phyloP scores from a whole-genome alignment of 495 filamentous ascomycete species.

The Penicillium coffeae region DNA sequence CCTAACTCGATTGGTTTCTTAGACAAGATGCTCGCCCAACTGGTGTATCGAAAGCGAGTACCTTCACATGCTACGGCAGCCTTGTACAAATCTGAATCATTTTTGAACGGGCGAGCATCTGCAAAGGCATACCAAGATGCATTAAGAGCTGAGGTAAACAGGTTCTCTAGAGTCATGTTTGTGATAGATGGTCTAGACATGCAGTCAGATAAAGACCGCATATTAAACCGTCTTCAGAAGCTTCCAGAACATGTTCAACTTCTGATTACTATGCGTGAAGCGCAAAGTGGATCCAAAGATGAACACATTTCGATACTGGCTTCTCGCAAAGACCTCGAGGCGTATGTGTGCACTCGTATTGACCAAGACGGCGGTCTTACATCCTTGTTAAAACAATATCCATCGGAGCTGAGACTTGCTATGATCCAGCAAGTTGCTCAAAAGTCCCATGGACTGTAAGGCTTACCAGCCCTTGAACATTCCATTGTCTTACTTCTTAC shows the following conservation, averaged over 20 bases:
- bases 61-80: conserved; percentile 19
- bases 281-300: conserved; percentile 2
- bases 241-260: conserved; percentile 34
- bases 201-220: conserved; percentile 26
- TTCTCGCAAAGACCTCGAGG: conserved; percentile 14
- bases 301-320: conserved; percentile 13
- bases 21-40: conserved; percentile 27
- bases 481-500: background rate
- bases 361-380: conserved; percentile 8
- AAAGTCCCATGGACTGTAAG: conserved; percentile 30
- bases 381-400: conserved; percentile 8
- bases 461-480: background rate
- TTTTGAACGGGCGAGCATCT: conserved; percentile 19
- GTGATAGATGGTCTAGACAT: conserved; percentile 32
- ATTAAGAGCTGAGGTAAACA: conserved; percentile 31
- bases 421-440: conserved; percentile 16
- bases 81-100: conserved; percentile 22
- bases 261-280: conserved; percentile 30
- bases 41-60: conserved; percentile 28
- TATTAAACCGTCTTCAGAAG: conserved; percentile 31
- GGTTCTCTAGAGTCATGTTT: conserved; percentile 30
- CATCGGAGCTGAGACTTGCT: conserved; percentile 13
- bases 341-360: conserved; percentile 17
- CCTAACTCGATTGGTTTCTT: conserved; percentile 19
- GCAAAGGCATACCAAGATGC: conserved; percentile 32